Evolutionary conservation across 208 protist species (phyloP).

Genomic region (Vickermania spadyakhi): DNA sequence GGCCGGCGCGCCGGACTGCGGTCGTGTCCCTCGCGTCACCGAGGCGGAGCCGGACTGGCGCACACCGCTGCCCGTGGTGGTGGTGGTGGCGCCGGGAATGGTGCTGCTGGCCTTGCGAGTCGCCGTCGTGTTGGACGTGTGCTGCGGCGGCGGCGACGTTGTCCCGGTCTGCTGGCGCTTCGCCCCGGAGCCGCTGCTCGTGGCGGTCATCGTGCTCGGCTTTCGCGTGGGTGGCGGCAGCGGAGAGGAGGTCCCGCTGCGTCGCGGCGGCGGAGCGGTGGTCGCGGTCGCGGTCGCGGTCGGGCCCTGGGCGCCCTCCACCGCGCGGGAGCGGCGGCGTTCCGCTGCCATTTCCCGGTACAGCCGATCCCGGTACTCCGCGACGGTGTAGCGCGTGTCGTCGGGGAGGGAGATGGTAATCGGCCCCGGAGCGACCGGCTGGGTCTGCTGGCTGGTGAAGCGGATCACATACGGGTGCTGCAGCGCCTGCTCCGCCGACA

Average conservation of each 20-base stretch:
- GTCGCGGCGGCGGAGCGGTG: conserved; percentile 2
- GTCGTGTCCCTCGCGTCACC: background rate
- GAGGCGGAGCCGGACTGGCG: background rate
- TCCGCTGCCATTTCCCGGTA: conserved; percentile 83
- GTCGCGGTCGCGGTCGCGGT: conserved; percentile 5
- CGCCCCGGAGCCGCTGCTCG: conserved; percentile 5
- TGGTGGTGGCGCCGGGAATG: background rate
- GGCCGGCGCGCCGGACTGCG: background rate
- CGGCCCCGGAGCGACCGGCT: conserved; percentile 58
- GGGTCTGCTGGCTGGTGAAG: conserved; percentile 87
- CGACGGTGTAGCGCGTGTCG: conserved; percentile 91
- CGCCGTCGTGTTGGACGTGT: background rate
- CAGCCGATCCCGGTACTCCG: conserved; percentile 89
- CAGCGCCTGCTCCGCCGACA: conserved; percentile 90
- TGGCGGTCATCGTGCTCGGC: conserved; percentile 4
- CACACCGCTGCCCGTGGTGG: background rate
- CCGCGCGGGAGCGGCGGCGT: conserved; percentile 5
- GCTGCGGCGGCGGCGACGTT: background rate
- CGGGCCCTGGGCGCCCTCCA: background rate
- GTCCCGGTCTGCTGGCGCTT: conserved; percentile 7
- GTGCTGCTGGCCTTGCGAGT: conserved; percentile 1
- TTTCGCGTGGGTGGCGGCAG: conserved; percentile 1
- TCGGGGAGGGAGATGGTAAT: conserved; percentile 92
- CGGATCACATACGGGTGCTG: conserved; percentile 91
- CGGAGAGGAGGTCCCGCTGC: conserved; percentile 6